Conservation (phyloP, 2,329 filamentous ascomycete genomes). For the Coniella vitis region DNA sequence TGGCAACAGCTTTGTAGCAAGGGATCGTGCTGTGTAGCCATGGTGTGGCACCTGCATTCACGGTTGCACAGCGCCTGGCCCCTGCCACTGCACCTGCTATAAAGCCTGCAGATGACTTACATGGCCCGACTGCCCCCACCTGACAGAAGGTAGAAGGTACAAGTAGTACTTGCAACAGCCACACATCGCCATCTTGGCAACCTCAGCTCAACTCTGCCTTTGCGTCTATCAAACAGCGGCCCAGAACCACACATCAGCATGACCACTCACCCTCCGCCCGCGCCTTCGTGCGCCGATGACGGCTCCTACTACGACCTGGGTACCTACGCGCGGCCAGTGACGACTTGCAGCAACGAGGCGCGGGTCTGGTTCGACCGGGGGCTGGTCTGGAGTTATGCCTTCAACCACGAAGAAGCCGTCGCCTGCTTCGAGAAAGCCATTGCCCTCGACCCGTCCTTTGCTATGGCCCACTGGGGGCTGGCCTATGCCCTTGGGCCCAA, state of each 20-base stretch:
- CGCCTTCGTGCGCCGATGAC: conserved; percentile 10
- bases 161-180: no score
- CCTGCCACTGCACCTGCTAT: no score
- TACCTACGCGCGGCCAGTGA: conserved; percentile 47
- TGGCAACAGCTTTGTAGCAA: background rate
- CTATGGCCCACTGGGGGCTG: conserved; percentile 63
- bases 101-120: no score
- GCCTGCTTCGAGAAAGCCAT: conserved; percentile 58
- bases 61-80: no score
- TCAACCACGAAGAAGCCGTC: conserved; percentile 68
- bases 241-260: background rate
- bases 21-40: no score
- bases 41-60: no score
- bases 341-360: conserved; percentile 41
- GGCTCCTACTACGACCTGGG: conserved; percentile 57
- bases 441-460: conserved; percentile 43
- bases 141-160: no score
- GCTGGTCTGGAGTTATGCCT: conserved; percentile 66
- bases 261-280: conserved; percentile 4
- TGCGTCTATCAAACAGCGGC: no score
- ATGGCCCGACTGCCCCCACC: no score
- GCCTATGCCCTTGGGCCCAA: conserved; percentile 70
- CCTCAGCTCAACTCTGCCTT: background rate
- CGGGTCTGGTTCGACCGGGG: conserved; percentile 67
- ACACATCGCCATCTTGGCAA: background rate